Base-by-base conservation (phyloP, 2,329 filamentous ascomycete species). In the Leptographium procerum region DNA sequence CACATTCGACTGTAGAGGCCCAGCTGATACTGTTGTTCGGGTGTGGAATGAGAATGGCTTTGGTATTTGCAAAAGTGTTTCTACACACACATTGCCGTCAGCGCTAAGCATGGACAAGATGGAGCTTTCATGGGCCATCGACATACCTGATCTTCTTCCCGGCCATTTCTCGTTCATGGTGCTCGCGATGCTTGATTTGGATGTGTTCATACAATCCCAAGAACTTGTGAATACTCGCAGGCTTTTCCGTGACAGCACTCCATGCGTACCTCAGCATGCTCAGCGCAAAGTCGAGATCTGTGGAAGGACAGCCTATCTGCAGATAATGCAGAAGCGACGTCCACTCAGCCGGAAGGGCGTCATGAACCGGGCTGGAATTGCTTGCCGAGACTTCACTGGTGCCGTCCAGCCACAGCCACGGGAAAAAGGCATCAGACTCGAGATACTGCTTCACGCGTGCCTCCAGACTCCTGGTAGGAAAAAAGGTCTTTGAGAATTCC, bases 201-300 rank as follows among this genome's bases (percentile, higher is more conserved):
- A 65, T 63, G 28, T 64, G 54, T 13, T 59, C 22, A 31, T 65
- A 65, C 28, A 65, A 50, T 19, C 53, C 51, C 36, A 62, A 64
- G 13, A 65, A 45, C 43, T 57, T 56, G 9, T 16, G 31, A 36
- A 26, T 28, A n/a, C 26, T 22, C 8, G 34, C 53, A 19, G 56
- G 55, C 3, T 11, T 24, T n/a, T 34, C 31, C 34, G 19, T 29
- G 16, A 56, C 51, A 4, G 11, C 26, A 22, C 22, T 40, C 24
- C 57, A 11, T 6, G 53, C 59, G 36, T 58, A 61, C 19, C 45
- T 56, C 43, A 65, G 53, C 57, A 65, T 64, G 22, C 51, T 40
- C 53, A 64, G 50, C 2, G 62, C 61, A 55, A 65, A 65, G 5
- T 59, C 52, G 13, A 64, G 47, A 40, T 61, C 57, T 5, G 33